Evolutionary conservation across 495 filamentous ascomycete species (phyloP).

Genomic region (Immersiella caudata): DNA sequence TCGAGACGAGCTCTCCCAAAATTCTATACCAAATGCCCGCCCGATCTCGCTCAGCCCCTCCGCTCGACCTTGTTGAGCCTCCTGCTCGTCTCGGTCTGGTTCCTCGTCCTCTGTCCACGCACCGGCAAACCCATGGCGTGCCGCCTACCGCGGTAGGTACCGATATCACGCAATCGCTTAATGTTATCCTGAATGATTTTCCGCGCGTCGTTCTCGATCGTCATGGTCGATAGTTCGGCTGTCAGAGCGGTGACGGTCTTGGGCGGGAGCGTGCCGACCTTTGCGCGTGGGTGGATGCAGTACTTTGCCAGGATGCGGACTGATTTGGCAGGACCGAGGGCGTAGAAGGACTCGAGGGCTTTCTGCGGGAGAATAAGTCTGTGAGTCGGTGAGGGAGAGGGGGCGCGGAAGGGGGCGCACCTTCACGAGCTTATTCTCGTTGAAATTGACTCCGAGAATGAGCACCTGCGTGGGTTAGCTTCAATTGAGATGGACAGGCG

Average conservation of each 20-base stretch:
- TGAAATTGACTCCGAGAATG: constrained; percentile 83
- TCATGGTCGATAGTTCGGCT: constrained; percentile 87
- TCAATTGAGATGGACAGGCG: not conserved
- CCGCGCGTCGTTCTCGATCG: constrained; percentile 86
- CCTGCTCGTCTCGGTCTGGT: constrained; percentile 75
- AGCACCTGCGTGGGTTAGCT: constrained; percentile 61
- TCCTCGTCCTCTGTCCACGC: constrained; percentile 83
- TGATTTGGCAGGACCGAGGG: constrained; percentile 73
- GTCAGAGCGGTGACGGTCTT: constrained; percentile 77
- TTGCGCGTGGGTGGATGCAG: constrained; percentile 79
- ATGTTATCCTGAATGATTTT: constrained; percentile 81
- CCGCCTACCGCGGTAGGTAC: constrained; percentile 82
- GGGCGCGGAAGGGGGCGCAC: constrained; percentile 51
- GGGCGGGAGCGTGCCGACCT: constrained; percentile 68
- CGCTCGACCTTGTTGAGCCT: constrained; percentile 81
- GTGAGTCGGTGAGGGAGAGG: constrained; percentile 6
- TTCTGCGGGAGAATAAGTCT: constrained; percentile 56
- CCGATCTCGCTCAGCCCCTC: constrained; percentile 41
- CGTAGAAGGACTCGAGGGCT: constrained; percentile 87
- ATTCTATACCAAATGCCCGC: not conserved
- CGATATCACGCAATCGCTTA: constrained; percentile 83
- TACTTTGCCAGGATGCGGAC: constrained; percentile 80
- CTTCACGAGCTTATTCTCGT: constrained; percentile 78
- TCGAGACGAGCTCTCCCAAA: not conserved
- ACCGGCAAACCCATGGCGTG: constrained; percentile 90